Base-by-base conservation (phyloP, 2,329 filamentous ascomycete species). In the Leptosphaerulina australis region DNA sequence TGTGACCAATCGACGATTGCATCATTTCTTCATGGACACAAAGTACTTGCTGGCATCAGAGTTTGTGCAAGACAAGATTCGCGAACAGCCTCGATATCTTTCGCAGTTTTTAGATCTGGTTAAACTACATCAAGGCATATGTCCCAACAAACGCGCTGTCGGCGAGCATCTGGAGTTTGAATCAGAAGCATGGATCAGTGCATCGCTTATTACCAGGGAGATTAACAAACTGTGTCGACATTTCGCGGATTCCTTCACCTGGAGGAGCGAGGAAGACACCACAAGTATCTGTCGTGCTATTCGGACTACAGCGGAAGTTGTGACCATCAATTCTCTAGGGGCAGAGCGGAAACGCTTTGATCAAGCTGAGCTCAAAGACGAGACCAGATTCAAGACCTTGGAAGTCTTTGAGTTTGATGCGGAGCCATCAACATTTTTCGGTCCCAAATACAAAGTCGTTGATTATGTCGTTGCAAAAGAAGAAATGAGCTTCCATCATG, bases 111-210 rank as follows among this genome's bases (percentile, higher is more conserved):
- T 99, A 34, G 95, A 99, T 68, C 79, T 99, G 12, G 91, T 96
- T 57, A 97, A 97, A 72, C 82, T 99, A 35, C 92, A 97, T 59
- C 95, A 99, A 75, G 93, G 94, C 21, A 97, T 99, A 47, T 97
- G 93, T 63, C 94, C 94, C 1, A 99, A 97, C 64, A 81, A 92
- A 35, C 84, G 95, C 55, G 94, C 93, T 2, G 84, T 97, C 17
- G 91, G 92, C 12, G 94, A 97, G 67, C 94, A 99, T 70, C 90
- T 99, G 24, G 95, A 99, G 72, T 99, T 97, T 68, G 94, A 99
- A 74, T 95, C 92, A 2, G 95, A 99, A 74, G 89, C 91, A 15
- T 99, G 94, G 94, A 97, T 99, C 44, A 95, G 90, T 50, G 93
- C 94, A 3, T 96, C 92, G 5, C 81, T 97, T 40, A 89, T 99